These are phyloP conservation scores for Fusarium robinianum DNA, from an alignment of 2,329 filamentous ascomycete genomes.

Conservation along the genomic window DNA sequence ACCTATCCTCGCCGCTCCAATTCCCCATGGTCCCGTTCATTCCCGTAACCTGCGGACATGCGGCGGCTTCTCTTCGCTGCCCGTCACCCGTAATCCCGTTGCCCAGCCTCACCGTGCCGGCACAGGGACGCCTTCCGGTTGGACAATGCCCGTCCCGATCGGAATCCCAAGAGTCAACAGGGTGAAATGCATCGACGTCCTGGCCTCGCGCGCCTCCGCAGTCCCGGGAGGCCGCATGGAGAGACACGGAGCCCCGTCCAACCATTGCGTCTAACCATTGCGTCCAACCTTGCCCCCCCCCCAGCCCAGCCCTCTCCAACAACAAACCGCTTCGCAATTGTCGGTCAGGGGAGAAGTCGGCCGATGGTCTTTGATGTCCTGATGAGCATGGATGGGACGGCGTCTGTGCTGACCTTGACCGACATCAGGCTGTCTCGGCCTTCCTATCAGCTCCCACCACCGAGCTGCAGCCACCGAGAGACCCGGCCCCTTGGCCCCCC, in stretches of 20 bases:
- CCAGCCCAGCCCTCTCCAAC: too few relatives aligned
- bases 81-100: constrained; percentile 20
- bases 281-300: constrained; percentile 22
- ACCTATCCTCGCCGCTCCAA: background rate
- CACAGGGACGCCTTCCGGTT: constrained; percentile 32
- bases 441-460: constrained; percentile 30
- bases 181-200: constrained; percentile 5
- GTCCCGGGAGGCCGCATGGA: constrained; percentile 28
- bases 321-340: constrained; percentile 18
- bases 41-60: constrained; percentile 29
- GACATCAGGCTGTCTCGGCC: constrained; percentile 1
- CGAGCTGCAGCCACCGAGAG: constrained; percentile 24
- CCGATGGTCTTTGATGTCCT: constrained; percentile 28
- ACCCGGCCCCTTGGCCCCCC: constrained; percentile 15
- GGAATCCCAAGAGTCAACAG: constrained; percentile 23
- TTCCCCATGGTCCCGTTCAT: constrained; percentile 29
- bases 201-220: constrained; percentile 18
- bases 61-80: constrained; percentile 15
- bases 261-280: too few relatives aligned
- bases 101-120: constrained; percentile 26
- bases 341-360: constrained; percentile 27
- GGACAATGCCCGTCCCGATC: constrained; percentile 28
- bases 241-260: constrained; percentile 12
- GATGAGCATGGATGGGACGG: constrained; percentile 28
- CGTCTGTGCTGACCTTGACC: background rate